phyloP scores from a whole-genome alignment of 1,139 yeast genomes.

The Yamadazyma epiphylla region DNA sequence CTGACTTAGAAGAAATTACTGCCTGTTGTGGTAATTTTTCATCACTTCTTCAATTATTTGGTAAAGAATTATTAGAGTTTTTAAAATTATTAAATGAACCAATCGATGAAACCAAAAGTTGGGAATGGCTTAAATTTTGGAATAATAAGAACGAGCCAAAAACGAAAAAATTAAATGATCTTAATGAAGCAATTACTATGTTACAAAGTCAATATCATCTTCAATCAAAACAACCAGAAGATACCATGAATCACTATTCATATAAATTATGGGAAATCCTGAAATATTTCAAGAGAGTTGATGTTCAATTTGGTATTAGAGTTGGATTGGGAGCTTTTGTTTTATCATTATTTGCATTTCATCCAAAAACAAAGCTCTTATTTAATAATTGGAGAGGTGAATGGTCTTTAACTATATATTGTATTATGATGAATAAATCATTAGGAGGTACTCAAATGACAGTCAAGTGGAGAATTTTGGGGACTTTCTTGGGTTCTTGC shows the following conservation, averaged over 20 bases:
- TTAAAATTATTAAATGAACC: constrained; percentile 45
- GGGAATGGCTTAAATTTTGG: constrained; percentile 57
- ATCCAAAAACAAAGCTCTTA: constrained; percentile 47
- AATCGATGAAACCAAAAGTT: constrained; percentile 29
- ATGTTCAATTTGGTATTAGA: constrained; percentile 73
- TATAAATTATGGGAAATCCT: constrained; percentile 29
- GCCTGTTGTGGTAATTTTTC: constrained; percentile 85
- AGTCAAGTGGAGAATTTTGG: constrained; percentile 69
- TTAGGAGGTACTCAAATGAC: constrained; percentile 86
- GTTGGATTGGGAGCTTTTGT: constrained; percentile 76
- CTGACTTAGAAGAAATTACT: constrained; percentile 76
- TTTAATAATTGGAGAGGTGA: constrained; percentile 75
- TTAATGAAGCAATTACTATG: constrained; percentile 36
- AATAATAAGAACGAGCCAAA: constrained; percentile 7
- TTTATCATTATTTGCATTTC: constrained; percentile 65
- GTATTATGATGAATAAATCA: constrained; percentile 82
- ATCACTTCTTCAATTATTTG: constrained; percentile 58
- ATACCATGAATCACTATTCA: constrained; percentile 9
- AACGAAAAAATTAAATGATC: constrained; percentile 12
- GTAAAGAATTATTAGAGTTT: constrained; percentile 52
- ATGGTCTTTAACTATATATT: constrained; percentile 79
- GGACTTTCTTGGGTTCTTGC: constrained; percentile 70
- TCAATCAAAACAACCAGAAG: constrained; percentile 3
- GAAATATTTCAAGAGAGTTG: constrained; percentile 48
- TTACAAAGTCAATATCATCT: constrained; percentile 28